A percentile compares a stretch with the other conserved stretches of the same genome.
These are phyloP conservation scores for Saccharomycopsis babjevae DNA, from an alignment of 805 yeast species.

Conservation along the genomic window DNA sequence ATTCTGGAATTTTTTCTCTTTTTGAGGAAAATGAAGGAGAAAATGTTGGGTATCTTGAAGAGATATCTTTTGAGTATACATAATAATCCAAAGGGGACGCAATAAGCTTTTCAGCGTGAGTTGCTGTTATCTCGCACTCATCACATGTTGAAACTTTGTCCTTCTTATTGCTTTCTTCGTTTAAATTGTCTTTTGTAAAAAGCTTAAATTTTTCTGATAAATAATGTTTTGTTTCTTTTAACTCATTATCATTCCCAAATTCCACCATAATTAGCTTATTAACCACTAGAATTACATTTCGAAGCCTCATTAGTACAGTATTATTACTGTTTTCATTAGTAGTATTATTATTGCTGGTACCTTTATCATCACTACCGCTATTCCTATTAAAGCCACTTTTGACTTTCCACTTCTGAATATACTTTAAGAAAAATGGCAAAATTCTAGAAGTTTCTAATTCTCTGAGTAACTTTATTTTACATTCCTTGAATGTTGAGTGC, in stretches of 20 bases:
- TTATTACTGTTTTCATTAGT: slow-evolving; percentile 32
- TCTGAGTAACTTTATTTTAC: slow-evolving; percentile 1
- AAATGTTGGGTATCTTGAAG: slow-evolving; percentile 66
- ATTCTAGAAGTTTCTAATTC: slow-evolving; percentile 29
- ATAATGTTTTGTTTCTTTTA: slow-evolving; percentile 36
- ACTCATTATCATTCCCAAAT: slow-evolving; percentile 46
- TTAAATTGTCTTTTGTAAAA: slow-evolving; percentile 19
- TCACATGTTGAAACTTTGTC: background rate
- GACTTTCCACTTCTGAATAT: slow-evolving; percentile 54
- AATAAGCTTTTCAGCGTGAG: slow-evolving; percentile 26
- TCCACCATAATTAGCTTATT: slow-evolving; percentile 46
- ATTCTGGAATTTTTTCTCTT: slow-evolving; percentile 22
- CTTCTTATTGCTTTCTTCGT: slow-evolving; percentile 19
- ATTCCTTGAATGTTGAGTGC: slow-evolving; percentile 2
- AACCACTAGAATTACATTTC: slow-evolving; percentile 45
- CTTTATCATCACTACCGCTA: background rate
- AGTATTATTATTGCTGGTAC: background rate
- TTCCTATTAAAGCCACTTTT: background rate
- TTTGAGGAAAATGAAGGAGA: slow-evolving; percentile 33
- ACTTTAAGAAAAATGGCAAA: slow-evolving; percentile 34
- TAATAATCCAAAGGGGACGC: slow-evolving; percentile 83
- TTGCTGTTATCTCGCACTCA: background rate
- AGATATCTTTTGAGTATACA: slow-evolving; percentile 64
- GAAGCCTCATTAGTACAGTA: slow-evolving; percentile 34
- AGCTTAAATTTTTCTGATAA: slow-evolving; percentile 34